These are phyloP conservation scores for Candida pseudoviswanathii DNA, from an alignment of 1,139 yeast genomes.

Conservation along the genomic window DNA sequence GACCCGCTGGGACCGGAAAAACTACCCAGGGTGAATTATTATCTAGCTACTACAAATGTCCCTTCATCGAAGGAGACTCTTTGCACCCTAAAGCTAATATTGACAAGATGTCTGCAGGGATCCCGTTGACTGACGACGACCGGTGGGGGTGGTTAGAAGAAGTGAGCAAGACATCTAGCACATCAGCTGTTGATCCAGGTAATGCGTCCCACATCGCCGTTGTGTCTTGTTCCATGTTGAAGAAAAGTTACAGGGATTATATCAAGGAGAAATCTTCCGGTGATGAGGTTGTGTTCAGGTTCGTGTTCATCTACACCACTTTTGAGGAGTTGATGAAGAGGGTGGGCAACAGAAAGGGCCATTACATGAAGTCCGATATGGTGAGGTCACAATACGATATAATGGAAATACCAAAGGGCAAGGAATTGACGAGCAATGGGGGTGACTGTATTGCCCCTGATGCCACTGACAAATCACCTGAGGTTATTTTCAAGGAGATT, in stretches of 20 bases:
- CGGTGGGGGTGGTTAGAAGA: constrained; percentile 84
- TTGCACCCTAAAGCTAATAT: constrained; percentile 75
- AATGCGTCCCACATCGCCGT: constrained; percentile 40
- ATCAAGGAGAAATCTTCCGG: constrained; percentile 36
- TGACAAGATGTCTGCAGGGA: constrained; percentile 78
- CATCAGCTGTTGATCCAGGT: constrained; percentile 30
- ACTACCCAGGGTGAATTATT: constrained; percentile 70
- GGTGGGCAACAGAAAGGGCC: constrained; percentile 64
- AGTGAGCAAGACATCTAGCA: constrained; percentile 46
- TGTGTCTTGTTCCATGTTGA: constrained; percentile 85
- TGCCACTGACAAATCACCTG: constrained; percentile 42
- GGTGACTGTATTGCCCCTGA: constrained; percentile 42
- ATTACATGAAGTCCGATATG: constrained; percentile 88
- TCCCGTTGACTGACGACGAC: constrained; percentile 84
- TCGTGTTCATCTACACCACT: constrained; percentile 68
- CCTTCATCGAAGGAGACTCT: constrained; percentile 82
- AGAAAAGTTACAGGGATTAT: constrained; percentile 66
- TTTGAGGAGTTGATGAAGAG: constrained; percentile 62
- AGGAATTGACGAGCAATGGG: constrained; percentile 39
- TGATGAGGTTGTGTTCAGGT: constrained; percentile 47
- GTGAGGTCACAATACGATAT: constrained; percentile 73
- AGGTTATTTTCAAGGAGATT: constrained; percentile 27
- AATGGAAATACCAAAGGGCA: constrained; percentile 66
- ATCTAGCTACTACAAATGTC: constrained; percentile 44
- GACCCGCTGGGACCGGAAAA: constrained; percentile 96